Evolutionary conservation across 768 basidiomycete genomes (phyloP).

Genomic region (Trametes punicea): DNA sequence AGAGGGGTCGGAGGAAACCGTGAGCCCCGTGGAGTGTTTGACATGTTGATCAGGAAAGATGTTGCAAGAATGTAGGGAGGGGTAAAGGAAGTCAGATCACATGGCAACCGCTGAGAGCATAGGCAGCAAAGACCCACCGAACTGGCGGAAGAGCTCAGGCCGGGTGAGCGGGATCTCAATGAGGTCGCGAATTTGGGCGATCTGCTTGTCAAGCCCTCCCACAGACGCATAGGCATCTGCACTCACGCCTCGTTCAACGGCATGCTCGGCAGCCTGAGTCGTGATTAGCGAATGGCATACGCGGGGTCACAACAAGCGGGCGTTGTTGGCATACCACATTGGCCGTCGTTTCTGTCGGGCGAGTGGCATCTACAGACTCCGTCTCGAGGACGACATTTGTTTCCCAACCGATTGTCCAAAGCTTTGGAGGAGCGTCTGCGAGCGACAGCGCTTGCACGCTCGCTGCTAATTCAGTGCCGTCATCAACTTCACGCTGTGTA

Average conservation of each 20-base stretch:
- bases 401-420: constrained; percentile 74
- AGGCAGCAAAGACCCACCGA: constrained; percentile 41
- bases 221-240: constrained; percentile 74
- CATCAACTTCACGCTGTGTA: constrained; percentile 15
- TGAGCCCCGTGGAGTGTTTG: too few relatives aligned
- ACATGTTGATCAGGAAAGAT: background rate
- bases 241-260: constrained; percentile 39
- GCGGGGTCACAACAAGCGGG: background rate
- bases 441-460: constrained; percentile 45
- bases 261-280: constrained; percentile 41
- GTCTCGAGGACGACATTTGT: constrained; percentile 45
- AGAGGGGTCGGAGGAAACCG: too few relatives aligned
- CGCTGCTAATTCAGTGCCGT: constrained; percentile 11
- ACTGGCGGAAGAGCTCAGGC: constrained; percentile 77
- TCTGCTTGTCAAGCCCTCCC: constrained; percentile 87
- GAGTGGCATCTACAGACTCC: constrained; percentile 26
- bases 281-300: background rate
- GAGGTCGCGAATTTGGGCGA: constrained; percentile 78
- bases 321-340: constrained; percentile 6
- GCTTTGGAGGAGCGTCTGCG: constrained; percentile 29
- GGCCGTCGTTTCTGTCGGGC: constrained; percentile 16
- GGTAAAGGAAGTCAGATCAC: background rate
- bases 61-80: background rate
- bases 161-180: constrained; percentile 82
- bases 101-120: background rate